These are phyloP conservation scores for Mortierella sp. DNA, from an alignment of 371 early-diverging fungal species.

Conservation along the genomic window DNA sequence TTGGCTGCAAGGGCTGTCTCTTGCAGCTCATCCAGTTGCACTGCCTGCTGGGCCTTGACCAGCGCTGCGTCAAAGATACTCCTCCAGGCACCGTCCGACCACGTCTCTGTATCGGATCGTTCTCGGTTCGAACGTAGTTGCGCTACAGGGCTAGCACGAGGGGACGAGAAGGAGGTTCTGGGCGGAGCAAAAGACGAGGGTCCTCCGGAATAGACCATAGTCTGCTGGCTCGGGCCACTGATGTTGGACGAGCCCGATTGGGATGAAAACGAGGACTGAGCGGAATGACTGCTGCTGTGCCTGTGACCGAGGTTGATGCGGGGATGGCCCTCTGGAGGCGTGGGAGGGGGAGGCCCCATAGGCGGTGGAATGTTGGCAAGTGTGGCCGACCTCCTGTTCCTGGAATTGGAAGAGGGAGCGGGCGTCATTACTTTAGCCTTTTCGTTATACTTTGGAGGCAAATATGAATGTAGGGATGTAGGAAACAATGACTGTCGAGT, in stretches of 20 bases:
- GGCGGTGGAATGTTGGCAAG: slow-evolving; percentile 39
- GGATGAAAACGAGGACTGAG: slow-evolving; percentile 43
- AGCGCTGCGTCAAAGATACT: slow-evolving; percentile 53
- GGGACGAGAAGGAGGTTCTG: slow-evolving; percentile 34
- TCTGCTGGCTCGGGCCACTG: slow-evolving; percentile 7
- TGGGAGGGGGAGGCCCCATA: slow-evolving; percentile 26
- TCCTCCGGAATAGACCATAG: slow-evolving; percentile 8
- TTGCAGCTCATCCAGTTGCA: slow-evolving; percentile 50
- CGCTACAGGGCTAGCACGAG: slow-evolving; percentile 32
- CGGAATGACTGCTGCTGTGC: slow-evolving; percentile 18
- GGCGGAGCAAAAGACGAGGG: slow-evolving; percentile 24
- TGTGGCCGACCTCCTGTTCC: slow-evolving; percentile 39
- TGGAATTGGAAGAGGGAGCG: slow-evolving; percentile 27
- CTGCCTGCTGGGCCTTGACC: slow-evolving; percentile 54
- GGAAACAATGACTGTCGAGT: too few relatives aligned
- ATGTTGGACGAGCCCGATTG: slow-evolving; percentile 25
- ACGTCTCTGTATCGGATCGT: slow-evolving; percentile 19
- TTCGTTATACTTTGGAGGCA: background rate
- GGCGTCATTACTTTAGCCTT: slow-evolving; percentile 9
- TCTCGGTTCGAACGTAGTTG: slow-evolving; percentile 22
- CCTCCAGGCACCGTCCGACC: slow-evolving; percentile 39
- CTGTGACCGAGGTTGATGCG: slow-evolving; percentile 6
- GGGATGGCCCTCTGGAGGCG: slow-evolving; percentile 7
- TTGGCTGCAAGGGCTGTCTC: slow-evolving; percentile 49
- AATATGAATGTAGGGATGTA: slow-evolving; percentile 1